Conservation (phyloP, 805 yeast species). For the Pichia kluyveri region DNA sequence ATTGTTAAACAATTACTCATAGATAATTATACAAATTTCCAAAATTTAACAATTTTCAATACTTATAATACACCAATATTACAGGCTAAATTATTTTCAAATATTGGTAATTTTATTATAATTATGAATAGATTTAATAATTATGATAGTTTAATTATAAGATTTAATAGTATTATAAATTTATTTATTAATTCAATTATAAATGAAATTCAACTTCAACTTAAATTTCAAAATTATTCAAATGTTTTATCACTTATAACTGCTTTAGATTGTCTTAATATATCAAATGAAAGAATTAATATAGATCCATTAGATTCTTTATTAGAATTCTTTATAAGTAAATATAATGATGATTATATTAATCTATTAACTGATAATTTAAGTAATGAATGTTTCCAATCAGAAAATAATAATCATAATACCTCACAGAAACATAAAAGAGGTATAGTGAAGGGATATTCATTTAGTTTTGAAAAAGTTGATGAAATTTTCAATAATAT, state of each 20-base stretch:
- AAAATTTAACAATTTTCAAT: slow-evolving; percentile 22
- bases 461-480: slow-evolving; percentile 15
- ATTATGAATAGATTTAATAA: slow-evolving; percentile 14
- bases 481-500: slow-evolving; percentile 19
- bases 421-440: slow-evolving; percentile 1
- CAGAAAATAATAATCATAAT: too few relatives aligned
- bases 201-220: slow-evolving; percentile 55
- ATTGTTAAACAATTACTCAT: slow-evolving; percentile 23
- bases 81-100: slow-evolving; percentile 25
- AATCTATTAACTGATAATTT: slow-evolving; percentile 18
- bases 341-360: slow-evolving; percentile 23
- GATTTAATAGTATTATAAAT: slow-evolving; percentile 49
- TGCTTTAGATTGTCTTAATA: slow-evolving; percentile 17
- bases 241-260: slow-evolving; percentile 24
- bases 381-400: slow-evolving; percentile 13
- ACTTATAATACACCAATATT: slow-evolving; percentile 22
- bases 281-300: slow-evolving; percentile 25
- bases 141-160: slow-evolving; percentile 22
- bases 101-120: slow-evolving; percentile 20
- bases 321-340: slow-evolving; percentile 25
- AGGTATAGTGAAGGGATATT: slow-evolving; percentile 24
- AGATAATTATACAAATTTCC: slow-evolving; percentile 27
- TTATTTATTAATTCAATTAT: slow-evolving; percentile 65
- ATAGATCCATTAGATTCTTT: slow-evolving; percentile 27
- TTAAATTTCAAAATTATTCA: slow-evolving; percentile 36